phyloP scores from a whole-genome alignment of 306 rosid species.

The Arachis hypogaea region DNA sequence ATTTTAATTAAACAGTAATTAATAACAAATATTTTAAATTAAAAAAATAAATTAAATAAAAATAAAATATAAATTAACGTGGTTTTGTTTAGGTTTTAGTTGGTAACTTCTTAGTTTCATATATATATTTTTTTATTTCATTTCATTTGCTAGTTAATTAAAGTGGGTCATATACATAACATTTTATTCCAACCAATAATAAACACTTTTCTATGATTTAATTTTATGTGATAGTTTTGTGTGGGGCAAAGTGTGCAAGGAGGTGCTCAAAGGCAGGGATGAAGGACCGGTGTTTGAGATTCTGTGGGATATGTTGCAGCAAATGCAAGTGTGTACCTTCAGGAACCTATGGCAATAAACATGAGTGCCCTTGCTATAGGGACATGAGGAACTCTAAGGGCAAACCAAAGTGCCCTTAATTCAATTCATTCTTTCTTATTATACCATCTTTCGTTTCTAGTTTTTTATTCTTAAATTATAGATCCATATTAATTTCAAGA shows the following conservation, averaged over 20 bases:
- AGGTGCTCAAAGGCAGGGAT: conserved; percentile 73
- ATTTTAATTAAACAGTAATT: no score
- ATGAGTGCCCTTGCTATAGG: conserved; percentile 89
- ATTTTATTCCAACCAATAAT: no score
- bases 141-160: no score
- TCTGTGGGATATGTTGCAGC: conserved; percentile 79
- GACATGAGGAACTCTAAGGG: conserved; percentile 78
- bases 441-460: background rate
- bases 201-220: no score
- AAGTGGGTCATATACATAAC: no score
- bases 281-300: conserved; percentile 65
- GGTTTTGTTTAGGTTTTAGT: no score
- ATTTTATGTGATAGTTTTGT: conserved; percentile 42
- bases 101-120: no score
- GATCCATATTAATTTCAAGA: background rate
- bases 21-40: no score
- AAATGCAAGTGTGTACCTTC: conserved; percentile 88
- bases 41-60: no score
- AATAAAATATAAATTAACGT: no score
- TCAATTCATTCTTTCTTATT: background rate
- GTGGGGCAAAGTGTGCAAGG: conserved; percentile 54
- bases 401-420: conserved; percentile 72
- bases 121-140: no score
- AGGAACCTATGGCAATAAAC: conserved; percentile 85
- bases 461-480: background rate